Base-by-base conservation (phyloP, 192 early-diverging fungal species). In the Entomortierella parvispora region DNA sequence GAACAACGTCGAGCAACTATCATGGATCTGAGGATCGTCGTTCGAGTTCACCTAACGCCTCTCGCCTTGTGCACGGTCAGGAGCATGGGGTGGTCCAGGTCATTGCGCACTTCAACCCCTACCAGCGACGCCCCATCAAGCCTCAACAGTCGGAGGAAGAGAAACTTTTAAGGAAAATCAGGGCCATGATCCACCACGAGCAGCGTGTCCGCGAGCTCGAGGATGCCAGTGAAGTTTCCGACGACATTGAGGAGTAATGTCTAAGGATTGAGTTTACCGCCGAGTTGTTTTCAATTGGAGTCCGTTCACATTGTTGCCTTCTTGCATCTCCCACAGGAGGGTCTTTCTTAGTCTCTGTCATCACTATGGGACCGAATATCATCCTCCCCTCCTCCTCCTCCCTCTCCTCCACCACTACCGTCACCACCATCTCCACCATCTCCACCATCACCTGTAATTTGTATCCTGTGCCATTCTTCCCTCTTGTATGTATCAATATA, bases 141-240 rank as follows among this genome's bases (percentile, higher is more conserved):
- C 74, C 74, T 34, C 74, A 77, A 49, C 74, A 58, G 6, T 77
- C 61, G 11, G 74, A 77, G 56, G 74, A 68, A 29, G 74, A 68
- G 49, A 66, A 20, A 40, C 56, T 77, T 17, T 15, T 77, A 28
- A 57, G 48, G 29, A 77, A 62, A 44, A 68, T 77, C 32, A 58
- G 74, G 10, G 66, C 52, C 20, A 77, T 77, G 74, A 59, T 77
- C 28, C 74, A 68, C 17, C 74, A 77, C 20, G 65, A 77, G 42
- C 64, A 77, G 31, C 65, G 66, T 22, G 48, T 68, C 29, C 57
- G 65, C 3, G 65, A 77, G 29, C 22, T 77, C 31, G 65, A 62
- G 42, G 54, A 77, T 44, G 66, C 59, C 4, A 77, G 74, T 33
- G 74, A 77, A 12, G 66, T 68, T 28, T 77, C 74, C 12, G 74